Evolutionary conservation across 2,329 filamentous ascomycete genomes (phyloP), one percentile per base, ranked within the genome.

Genomic region (Botryotinia narcissicola): DNA sequence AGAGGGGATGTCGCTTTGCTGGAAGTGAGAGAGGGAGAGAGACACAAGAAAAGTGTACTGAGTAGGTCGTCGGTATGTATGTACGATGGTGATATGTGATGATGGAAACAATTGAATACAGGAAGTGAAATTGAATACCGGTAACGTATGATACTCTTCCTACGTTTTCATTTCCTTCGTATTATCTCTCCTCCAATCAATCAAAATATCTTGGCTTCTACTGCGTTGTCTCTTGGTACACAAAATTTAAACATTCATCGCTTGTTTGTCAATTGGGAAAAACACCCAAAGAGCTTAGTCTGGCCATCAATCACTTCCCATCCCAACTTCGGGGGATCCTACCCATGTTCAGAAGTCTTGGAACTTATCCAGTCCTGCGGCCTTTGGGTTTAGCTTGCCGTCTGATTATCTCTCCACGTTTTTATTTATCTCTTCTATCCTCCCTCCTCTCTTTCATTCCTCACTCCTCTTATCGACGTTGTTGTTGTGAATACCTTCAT

Each of bases 401-500:
- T 68, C 48, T 68, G 22, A 42, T 68, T 54, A 42, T 68, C n/a
- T 68, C 66, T 68, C 66, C 66, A 20, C 48, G 35, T 68, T 68
- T 51, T 57, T 48, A 57, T 68, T 68, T 68, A 68, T 68, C 66
- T 68, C 37, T 32, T 66, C 66, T 32, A 51, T 57, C 25, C 29
- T 61, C 57, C 61, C 66, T 48, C 44, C 46, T 85, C 81, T 83
- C 61, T 74, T 64, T 59, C 51, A 72, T 62, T 74, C 57, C 63
- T 74, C 64, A 67, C 59, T 57, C 57, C 63, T 64, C 48, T 75
- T 71, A 73, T 69, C 68, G 71, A 63, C 54, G 60, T 67, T 71
- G 48, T 59, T 75, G 59, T 72, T 73, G 42, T 64, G 57, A 73
- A 75, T 72, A 67, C 44, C 70, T 72, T 67, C 70, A 67, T 57